Evolutionary conservation across 371 early-diverging fungal species (phyloP).

Genomic region (Saksenaea oblongispora): DNA sequence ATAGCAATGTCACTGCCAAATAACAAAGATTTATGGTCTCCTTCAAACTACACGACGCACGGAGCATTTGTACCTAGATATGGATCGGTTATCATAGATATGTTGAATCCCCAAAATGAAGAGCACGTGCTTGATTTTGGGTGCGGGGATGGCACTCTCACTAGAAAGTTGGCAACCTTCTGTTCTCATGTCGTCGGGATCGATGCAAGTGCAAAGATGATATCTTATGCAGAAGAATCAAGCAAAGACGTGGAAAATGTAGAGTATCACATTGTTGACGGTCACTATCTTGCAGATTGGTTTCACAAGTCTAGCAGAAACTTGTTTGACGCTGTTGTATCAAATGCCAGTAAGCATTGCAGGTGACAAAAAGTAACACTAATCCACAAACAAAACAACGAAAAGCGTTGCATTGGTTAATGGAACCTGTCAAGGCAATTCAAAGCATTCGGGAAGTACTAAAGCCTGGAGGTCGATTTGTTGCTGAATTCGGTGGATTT

Average conservation of each 20-base stretch:
- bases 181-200: conserved; percentile 60
- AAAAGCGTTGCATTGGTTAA: conserved; percentile 75
- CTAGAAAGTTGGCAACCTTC: conserved; percentile 43
- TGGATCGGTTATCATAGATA: conserved; percentile 48
- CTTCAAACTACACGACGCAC: conserved; percentile 49
- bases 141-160: conserved; percentile 72
- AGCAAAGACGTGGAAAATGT: conserved; percentile 30
- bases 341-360: conserved; percentile 52
- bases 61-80: conserved; percentile 65
- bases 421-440: conserved; percentile 62
- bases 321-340: conserved; percentile 63
- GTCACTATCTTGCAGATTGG: conserved; percentile 51
- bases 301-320: conserved; percentile 8
- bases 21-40: conserved; percentile 38
- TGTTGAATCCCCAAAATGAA: conserved; percentile 47
- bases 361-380: neutral
- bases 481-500: conserved; percentile 66
- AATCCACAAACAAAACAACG: too few relatives aligned
- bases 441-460: conserved; percentile 56
- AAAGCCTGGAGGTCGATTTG: conserved; percentile 61
- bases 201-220: conserved; percentile 66
- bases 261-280: conserved; percentile 51
- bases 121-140: conserved; percentile 72
- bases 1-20: too few relatives aligned
- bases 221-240: conserved; percentile 42